Evolutionary conservation across 1,284 basidiomycete species (phyloP).

Genomic region (Violaceomyces palustris): DNA sequence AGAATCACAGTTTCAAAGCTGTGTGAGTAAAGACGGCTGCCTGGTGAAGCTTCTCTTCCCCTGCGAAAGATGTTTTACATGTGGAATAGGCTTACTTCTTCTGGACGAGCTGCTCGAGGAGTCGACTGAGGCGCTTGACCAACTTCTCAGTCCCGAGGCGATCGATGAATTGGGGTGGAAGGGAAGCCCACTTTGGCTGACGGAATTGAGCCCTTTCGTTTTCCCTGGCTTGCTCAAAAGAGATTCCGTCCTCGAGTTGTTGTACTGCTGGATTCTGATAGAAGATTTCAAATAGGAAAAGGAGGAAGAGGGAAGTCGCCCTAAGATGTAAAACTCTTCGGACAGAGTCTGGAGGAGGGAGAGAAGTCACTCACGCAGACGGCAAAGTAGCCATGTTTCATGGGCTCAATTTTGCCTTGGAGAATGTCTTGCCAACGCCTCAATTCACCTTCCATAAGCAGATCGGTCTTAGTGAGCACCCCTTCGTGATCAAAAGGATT

Average conservation of each 20-base stretch:
- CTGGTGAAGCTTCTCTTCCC: too few relatives aligned
- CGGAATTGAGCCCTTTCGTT: slow-evolving; percentile 68
- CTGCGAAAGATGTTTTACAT: too few relatives aligned
- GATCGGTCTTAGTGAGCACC: slow-evolving; percentile 75
- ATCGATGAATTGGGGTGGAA: slow-evolving; percentile 58
- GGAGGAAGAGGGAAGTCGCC: too few relatives aligned
- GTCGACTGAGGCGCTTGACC: slow-evolving; percentile 59
- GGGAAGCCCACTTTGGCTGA: slow-evolving; percentile 59
- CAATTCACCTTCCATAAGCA: slow-evolving; percentile 64
- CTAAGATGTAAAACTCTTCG: too few relatives aligned
- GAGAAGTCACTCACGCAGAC: too few relatives aligned
- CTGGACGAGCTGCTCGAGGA: slow-evolving; percentile 61
- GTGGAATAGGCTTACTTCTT: too few relatives aligned
- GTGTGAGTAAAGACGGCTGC: too few relatives aligned
- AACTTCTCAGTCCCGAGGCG: slow-evolving; percentile 61
- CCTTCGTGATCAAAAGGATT: too few relatives aligned
- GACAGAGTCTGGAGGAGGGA: too few relatives aligned
- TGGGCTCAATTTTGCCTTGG: slow-evolving; percentile 59
- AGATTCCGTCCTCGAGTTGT: slow-evolving; percentile 60
- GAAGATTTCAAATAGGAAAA: too few relatives aligned
- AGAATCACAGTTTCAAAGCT: too few relatives aligned
- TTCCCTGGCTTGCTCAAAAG: slow-evolving; percentile 61
- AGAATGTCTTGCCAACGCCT: slow-evolving; percentile 62
- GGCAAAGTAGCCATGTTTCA: too few relatives aligned
- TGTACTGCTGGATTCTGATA: slow-evolving; percentile 62